Percentiles rank a stretch among this genome's conserved stretches.
Evolutionary conservation across 2,329 filamentous ascomycete genomes (phyloP).

Genomic region (Penicillium sp.): DNA sequence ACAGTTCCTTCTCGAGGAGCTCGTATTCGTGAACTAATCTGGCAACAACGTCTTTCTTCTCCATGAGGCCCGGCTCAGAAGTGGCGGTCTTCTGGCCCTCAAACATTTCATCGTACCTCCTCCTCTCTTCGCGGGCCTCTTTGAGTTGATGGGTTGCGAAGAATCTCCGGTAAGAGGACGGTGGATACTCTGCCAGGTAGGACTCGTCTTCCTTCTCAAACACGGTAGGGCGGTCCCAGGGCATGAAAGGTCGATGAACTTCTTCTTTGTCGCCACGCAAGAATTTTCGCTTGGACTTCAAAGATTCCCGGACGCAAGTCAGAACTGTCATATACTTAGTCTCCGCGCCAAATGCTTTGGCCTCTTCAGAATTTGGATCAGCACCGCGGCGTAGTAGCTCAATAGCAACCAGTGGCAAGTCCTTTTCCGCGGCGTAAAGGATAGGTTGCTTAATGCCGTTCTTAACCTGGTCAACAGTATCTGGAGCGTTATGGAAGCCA

Average conservation of each 20-base stretch:
- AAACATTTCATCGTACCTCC: not conserved
- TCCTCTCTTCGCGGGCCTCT: conserved; percentile 24
- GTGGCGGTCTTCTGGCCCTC: not conserved
- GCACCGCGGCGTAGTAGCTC: conserved; percentile 65
- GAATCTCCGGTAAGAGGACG: conserved; percentile 64
- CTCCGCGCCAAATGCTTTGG: not conserved
- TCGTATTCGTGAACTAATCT: conserved; percentile 55
- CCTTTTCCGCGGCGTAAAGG: conserved; percentile 57
- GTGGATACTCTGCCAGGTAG: conserved; percentile 54
- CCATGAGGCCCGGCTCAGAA: conserved; percentile 24
- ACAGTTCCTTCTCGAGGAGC: conserved; percentile 55
- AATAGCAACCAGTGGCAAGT: conserved; percentile 55
- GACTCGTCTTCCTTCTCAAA: conserved; percentile 45
- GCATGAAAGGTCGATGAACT: not conserved
- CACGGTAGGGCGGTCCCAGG: not conserved
- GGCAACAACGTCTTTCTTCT: conserved; percentile 60
- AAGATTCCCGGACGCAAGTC: conserved; percentile 59
- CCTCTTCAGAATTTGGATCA: conserved; percentile 60
- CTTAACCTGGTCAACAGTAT: not conserved
- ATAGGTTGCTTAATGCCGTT: conserved; percentile 63
- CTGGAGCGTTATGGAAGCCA: not conserved
- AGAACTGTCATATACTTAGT: conserved; percentile 48
- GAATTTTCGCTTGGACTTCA: conserved; percentile 54
- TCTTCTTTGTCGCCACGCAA: conserved; percentile 24
- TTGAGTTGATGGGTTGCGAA: conserved; percentile 44